Conservation (phyloP, 495 filamentous ascomycete species). For the Podospora bellae-mahoneyi region DNA sequence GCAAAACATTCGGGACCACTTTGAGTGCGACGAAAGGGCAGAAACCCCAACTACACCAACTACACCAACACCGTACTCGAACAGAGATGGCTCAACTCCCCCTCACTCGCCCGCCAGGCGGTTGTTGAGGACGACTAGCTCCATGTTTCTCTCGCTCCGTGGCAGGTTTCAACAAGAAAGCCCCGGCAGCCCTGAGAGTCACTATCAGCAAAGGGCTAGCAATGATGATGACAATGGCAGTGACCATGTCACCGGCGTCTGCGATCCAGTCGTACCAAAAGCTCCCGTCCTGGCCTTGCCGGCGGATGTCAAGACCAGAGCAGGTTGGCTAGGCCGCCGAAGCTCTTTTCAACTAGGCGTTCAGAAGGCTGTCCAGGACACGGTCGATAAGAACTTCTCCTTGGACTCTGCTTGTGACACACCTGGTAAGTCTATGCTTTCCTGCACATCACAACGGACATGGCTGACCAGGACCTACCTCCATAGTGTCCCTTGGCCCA, state of each 20-base stretch:
- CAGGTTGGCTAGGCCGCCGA: not conserved
- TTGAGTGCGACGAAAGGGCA: not conserved
- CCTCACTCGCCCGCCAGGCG: not conserved
- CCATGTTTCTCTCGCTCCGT: slow-evolving; percentile 1
- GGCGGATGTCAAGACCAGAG: not conserved
- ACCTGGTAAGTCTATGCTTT: not conserved
- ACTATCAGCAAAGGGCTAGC: not conserved
- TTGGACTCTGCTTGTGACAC: not conserved
- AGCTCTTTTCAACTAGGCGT: slow-evolving; percentile 7
- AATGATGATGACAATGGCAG: not conserved
- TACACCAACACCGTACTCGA: not conserved
- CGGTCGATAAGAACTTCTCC: slow-evolving; percentile 5
- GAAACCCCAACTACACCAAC: not conserved
- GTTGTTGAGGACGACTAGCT: not conserved
- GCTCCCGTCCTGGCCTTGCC: not conserved
- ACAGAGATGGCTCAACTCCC: not conserved
- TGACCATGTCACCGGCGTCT: not conserved
- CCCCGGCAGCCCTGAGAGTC: not conserved
- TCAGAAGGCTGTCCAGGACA: slow-evolving; percentile 4
- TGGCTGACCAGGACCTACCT: not conserved
- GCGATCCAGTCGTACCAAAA: not conserved
- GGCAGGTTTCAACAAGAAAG: not conserved
- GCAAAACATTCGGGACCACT: not conserved
- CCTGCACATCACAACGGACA: no score
- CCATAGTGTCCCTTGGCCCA: not conserved